Evolutionary conservation across 1,284 basidiomycete species (phyloP), one percentile per base, ranked within the genome.

Genomic region (Tranzscheliella williamsii): DNA sequence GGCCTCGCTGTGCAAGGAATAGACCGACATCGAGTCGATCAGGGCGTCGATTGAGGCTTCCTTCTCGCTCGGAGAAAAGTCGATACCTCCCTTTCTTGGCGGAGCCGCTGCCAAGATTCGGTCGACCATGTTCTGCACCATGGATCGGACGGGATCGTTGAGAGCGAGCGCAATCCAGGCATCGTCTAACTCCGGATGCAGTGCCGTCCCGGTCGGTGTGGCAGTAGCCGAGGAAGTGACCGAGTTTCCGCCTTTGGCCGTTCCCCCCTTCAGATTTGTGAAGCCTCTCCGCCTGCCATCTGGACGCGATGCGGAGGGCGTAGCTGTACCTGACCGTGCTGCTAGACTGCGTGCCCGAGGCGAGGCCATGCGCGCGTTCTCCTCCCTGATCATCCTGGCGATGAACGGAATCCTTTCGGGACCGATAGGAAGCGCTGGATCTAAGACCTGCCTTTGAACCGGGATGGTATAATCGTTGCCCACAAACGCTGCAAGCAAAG

Each of bases 391-490:
- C 13, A 45, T 50, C 22, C 46, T 54, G 20, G 63, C 62, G 20
- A 62, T 70, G 18, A 42, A 49, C 1, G 37, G 38, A 42, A 73
- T 56, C 6, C 63, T 47, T 20, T 61, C 52, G 3, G 44, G 46
- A 2, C 65, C 52, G 21, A 24, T 30, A 4, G 55, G 52, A 2
- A 61, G 45, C n/a, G 69, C 49, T 15, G 51, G 54, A 20, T 58
- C 57, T n/a, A 73, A 52, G 21, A 71, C 50, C 4, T 42, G 42
- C 15, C 30, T 42, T 29, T 73, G 71, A 9, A 62, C 36, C n/a
- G 34, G 24, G 16, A 64, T 41, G 1, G 67, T 62, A 48, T 70
- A 68, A 55, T 73, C 71, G 51, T 73, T 73, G 30, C 69, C 71
- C 7, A 63, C 60, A 0, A 73, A 23, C 3, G 71, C 58, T 7